A percentile compares a stretch with the other conserved stretches of the same genome.
Conservation (phyloP, 768 basidiomycete species). For the Plicaturopsis crispa region DNA sequence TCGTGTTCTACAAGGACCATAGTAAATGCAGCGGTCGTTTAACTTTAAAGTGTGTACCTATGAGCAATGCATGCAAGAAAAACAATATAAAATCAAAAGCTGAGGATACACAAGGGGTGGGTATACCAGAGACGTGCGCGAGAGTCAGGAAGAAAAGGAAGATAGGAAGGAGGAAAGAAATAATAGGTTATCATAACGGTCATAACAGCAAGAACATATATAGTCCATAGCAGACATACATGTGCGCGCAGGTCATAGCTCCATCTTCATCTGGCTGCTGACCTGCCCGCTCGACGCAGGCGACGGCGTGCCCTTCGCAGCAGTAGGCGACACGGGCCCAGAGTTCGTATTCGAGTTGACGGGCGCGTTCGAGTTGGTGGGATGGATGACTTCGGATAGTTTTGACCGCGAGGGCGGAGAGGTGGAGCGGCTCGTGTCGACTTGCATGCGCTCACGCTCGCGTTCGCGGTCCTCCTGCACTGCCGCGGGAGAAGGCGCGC, state of each 20-base stretch:
- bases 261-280: neutral
- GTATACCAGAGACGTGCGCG: no score
- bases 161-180: conserved; percentile 1
- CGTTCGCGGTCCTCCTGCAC: conserved; percentile 9
- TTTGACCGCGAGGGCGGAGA: conserved; percentile 49
- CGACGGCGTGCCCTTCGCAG: conserved; percentile 45
- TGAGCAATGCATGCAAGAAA: no score
- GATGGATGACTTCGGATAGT: conserved; percentile 42
- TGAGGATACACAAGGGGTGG: no score
- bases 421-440: conserved; percentile 40
- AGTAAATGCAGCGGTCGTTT: no score
- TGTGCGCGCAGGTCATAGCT: no score
- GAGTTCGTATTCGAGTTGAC: no score
- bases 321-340: conserved; percentile 46
- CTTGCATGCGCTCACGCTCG: conserved; percentile 35
- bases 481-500: conserved; percentile 42
- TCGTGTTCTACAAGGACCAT: no score
- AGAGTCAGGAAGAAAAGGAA: no score
- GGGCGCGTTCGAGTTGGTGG: no score
- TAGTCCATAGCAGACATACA: no score
- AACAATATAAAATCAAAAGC: no score
- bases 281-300: conserved; percentile 43
- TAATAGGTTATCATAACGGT: conserved; percentile 3
- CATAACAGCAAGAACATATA: conserved; percentile 6
- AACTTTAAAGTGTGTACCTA: no score